Evolutionary conservation across 1,284 basidiomycete genomes (phyloP).

Genomic region (Ustilago hordei): DNA sequence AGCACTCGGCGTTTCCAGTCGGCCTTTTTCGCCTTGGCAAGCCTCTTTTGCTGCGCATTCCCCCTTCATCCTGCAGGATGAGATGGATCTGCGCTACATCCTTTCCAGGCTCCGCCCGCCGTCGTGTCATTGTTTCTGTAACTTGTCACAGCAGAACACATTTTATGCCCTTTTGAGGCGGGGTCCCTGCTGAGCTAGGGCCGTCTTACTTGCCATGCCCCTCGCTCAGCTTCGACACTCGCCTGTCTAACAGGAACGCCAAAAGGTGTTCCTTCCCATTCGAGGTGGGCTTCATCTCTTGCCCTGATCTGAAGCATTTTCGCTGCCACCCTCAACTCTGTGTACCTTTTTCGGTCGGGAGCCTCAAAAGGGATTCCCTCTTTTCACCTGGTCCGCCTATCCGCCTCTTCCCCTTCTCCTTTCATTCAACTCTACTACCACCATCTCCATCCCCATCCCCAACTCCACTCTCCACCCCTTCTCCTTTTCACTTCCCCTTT

Average conservation of each 20-base stretch:
- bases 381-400: background rate
- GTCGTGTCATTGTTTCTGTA: conserved; percentile 1
- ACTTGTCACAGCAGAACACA: background rate
- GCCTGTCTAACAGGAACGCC: background rate
- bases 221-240: conserved; percentile 15
- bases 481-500: background rate
- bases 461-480: conserved; percentile 11
- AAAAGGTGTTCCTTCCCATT: background rate
- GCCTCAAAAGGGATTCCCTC: conserved; percentile 12
- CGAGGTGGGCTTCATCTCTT: background rate
- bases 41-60: background rate
- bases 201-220: conserved; percentile 4
- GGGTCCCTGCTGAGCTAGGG: background rate
- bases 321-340: background rate
- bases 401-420: conserved; percentile 15
- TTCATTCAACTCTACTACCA: conserved; percentile 14
- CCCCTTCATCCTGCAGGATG: background rate
- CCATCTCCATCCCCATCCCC: conserved; percentile 5
- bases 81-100: conserved; percentile 11
- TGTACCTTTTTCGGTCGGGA: background rate
- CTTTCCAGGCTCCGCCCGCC: conserved; percentile 11
- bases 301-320: background rate
- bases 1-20: background rate
- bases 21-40: background rate
- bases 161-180: background rate